These are phyloP conservation scores for Edaphochlamys debaryana DNA, from an alignment of 139 green algal genomes.

Conservation along the genomic window DNA sequence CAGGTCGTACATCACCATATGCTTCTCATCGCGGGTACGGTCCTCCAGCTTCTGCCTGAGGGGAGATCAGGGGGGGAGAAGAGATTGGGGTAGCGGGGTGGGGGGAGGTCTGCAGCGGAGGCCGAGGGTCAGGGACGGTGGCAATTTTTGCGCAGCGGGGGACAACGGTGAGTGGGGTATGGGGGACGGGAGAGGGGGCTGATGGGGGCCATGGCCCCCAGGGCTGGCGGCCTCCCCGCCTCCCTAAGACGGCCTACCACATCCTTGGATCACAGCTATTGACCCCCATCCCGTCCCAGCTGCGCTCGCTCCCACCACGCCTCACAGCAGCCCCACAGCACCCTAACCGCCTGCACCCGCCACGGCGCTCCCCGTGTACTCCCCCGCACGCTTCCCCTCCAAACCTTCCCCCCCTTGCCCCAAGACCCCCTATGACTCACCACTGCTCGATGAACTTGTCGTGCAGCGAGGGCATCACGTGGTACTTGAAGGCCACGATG, in stretches of 20 bases:
- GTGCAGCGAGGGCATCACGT: constrained; percentile 20
- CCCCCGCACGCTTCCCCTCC: neutral
- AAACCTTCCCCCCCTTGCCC: too few species aligned
- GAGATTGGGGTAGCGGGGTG: neutral
- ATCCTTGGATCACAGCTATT: neutral
- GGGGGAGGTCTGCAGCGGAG: neutral
- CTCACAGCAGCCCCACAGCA: neutral
- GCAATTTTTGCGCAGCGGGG: neutral
- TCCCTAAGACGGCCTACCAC: too few species aligned
- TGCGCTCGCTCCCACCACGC: too few species aligned
- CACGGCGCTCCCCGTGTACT: neutral
- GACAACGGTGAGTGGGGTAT: too few species aligned
- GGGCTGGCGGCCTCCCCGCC: too few species aligned
- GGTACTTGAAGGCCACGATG: constrained; percentile 36
- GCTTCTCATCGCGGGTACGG: neutral
- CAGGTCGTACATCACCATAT: constrained; percentile 13
- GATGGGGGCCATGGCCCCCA: too few species aligned
- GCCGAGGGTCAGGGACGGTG: neutral
- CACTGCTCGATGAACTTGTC: constrained; percentile 20
- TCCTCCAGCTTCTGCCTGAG: constrained; percentile 5
- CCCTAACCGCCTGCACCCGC: neutral
- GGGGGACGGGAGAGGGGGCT: too few species aligned
- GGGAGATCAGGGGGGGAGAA: neutral
- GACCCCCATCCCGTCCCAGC: too few species aligned
- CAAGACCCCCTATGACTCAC: too few species aligned